A percentile compares a stretch with the other conserved stretches of the same genome.
Conservation (phyloP, 495 filamentous ascomycete genomes). For the Friedmanniomyces simplex region DNA sequence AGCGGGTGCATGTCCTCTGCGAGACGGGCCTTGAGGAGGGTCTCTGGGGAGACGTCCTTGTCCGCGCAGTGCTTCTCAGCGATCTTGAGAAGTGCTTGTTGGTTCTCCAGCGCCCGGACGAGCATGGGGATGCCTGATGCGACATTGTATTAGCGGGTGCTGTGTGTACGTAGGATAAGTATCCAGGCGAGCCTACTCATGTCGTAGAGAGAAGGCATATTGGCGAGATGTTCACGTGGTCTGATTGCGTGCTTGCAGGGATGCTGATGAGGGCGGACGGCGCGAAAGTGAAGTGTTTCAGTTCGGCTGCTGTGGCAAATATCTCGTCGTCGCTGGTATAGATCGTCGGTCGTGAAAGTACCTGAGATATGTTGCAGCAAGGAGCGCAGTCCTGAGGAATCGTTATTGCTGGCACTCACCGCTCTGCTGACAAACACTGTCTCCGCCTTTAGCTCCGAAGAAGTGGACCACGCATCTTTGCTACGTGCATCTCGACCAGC, state of each 20-base stretch:
- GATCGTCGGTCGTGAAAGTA: too few species aligned
- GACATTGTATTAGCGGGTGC: neutral
- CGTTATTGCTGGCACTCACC: too few species aligned
- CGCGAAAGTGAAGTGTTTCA: neutral
- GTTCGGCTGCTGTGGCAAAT: neutral
- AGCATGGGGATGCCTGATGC: neutral
- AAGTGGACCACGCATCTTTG: too few species aligned
- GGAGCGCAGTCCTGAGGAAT: too few species aligned
- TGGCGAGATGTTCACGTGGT: neutral
- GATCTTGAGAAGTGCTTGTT: neutral
- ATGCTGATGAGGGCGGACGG: neutral
- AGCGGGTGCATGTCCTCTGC: conserved; percentile 41
- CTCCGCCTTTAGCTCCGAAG: too few species aligned
- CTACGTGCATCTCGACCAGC: too few species aligned
- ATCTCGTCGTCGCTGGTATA: too few species aligned
- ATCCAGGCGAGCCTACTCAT: neutral
- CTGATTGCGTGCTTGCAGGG: neutral
- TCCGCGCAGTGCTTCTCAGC: neutral
- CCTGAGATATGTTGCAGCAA: too few species aligned
- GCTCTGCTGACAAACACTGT: too few species aligned
- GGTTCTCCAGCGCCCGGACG: neutral
- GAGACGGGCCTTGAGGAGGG: conserved; percentile 17
- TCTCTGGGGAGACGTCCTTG: neutral
- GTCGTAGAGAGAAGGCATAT: conserved; percentile 1
- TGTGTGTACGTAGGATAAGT: neutral